Percentiles rank a stretch among this genome's conserved stretches.
Conservation (phyloP, 164 flowering plant genomes). For the Sextonia rubra region DNA sequence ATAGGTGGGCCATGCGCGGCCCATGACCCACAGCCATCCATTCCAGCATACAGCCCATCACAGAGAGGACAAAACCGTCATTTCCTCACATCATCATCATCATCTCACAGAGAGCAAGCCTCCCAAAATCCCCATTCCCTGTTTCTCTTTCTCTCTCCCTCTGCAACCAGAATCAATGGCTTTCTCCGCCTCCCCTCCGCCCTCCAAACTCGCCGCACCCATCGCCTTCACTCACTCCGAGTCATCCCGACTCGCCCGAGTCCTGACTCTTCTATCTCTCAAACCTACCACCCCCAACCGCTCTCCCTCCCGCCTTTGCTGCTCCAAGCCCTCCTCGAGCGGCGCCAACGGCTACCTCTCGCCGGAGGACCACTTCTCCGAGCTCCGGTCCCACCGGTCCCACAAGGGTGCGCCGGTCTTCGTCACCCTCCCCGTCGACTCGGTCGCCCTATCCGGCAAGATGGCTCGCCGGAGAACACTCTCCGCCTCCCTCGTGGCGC, state of each 20-base stretch:
- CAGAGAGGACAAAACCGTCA: too few relatives aligned
- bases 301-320: slow-evolving; percentile 27
- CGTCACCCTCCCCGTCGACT: slow-evolving; percentile 51
- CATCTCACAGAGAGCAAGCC: background rate
- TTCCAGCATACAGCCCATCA: too few relatives aligned
- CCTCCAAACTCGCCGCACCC: background rate
- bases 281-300: slow-evolving; percentile 8
- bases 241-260: slow-evolving; percentile 1
- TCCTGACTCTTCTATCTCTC: slow-evolving; percentile 1
- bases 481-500: slow-evolving; percentile 39
- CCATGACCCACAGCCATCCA: too few relatives aligned
- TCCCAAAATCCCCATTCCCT: background rate
- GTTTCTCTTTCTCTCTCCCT: background rate
- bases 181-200: slow-evolving; percentile 2
- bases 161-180: slow-evolving; percentile 6
- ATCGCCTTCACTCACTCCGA: background rate
- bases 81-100: background rate
- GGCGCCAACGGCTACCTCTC: slow-evolving; percentile 28
- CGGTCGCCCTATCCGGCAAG: slow-evolving; percentile 21
- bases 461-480: slow-evolving; percentile 33
- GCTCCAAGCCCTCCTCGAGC: slow-evolving; percentile 26
- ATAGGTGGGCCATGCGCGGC: too few relatives aligned
- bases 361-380: slow-evolving; percentile 32
- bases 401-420: slow-evolving; percentile 42
- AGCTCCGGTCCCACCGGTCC: slow-evolving; percentile 19